These are phyloP conservation scores for Candida odintsovae DNA, from an alignment of 805 yeast species.

Conservation along the genomic window DNA sequence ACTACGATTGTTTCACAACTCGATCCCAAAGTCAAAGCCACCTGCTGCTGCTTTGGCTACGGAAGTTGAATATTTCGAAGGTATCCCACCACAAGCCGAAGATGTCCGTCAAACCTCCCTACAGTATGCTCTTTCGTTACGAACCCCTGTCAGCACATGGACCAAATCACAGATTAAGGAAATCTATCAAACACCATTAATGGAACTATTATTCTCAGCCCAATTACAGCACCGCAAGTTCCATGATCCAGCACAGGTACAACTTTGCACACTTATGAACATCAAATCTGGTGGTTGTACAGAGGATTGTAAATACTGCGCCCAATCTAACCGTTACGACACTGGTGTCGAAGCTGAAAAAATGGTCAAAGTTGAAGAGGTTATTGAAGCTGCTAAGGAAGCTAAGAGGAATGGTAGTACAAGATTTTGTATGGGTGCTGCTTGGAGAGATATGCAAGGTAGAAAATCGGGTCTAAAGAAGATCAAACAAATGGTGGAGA, in stretches of 20 bases:
- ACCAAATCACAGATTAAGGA: conserved; percentile 51
- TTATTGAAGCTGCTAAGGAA: conserved; percentile 52
- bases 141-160: conserved; percentile 41
- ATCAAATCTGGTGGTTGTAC: conserved; percentile 80
- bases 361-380: conserved; percentile 55
- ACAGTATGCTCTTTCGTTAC: conserved; percentile 26
- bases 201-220: conserved; percentile 54
- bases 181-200: conserved; percentile 60
- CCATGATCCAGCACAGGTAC: conserved; percentile 67
- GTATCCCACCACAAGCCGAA: neutral
- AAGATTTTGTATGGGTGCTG: conserved; percentile 81
- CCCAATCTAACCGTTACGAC: conserved; percentile 63
- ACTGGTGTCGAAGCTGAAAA: conserved; percentile 72
- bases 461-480: conserved; percentile 60
- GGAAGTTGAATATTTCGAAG: neutral
- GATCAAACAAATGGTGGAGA: conserved; percentile 59
- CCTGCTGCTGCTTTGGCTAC: neutral
- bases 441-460: conserved; percentile 84
- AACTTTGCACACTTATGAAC: conserved; percentile 67
- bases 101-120: conserved; percentile 11
- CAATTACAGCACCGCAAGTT: conserved; percentile 60
- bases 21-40: neutral
- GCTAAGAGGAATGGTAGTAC: conserved; percentile 72
- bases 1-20: neutral
- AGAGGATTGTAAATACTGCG: conserved; percentile 78